A percentile compares a stretch with the other conserved stretches of the same genome.
Evolutionary conservation across 306 rosid genomes (phyloP).

Genomic region (Neltuma alba): DNA sequence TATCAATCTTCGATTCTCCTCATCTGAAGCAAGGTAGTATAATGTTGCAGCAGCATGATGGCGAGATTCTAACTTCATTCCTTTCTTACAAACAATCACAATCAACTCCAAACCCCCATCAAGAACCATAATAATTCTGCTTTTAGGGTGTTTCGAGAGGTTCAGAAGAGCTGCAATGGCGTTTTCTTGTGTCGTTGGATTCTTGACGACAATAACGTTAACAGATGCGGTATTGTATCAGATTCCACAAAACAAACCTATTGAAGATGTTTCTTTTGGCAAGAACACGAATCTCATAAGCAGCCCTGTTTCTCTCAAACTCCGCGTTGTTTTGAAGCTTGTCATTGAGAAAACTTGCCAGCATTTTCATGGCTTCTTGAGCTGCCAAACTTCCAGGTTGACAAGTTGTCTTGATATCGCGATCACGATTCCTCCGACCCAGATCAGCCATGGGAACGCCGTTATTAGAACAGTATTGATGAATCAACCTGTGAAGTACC

Average conservation of each 20-base stretch:
- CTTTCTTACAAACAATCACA: conserved; percentile 57
- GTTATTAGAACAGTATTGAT: conserved; percentile 55
- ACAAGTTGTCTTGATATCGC: conserved; percentile 26
- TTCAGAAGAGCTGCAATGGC: conserved; percentile 76
- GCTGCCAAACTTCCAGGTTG: conserved; percentile 54
- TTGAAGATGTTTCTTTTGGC: conserved; percentile 73
- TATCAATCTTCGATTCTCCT: conserved; percentile 55
- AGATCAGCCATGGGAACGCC: conserved; percentile 44
- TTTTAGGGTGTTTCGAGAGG: conserved; percentile 62
- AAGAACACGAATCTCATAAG: conserved; percentile 66
- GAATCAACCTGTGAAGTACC: conserved; percentile 55
- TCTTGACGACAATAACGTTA: conserved; percentile 49
- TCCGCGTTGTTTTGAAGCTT: conserved; percentile 40
- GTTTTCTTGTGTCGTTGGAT: conserved; percentile 58
- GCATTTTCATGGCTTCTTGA: conserved; percentile 54
- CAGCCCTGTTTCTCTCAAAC: conserved; percentile 54
- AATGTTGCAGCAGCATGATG: conserved; percentile 73
- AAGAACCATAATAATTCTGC: conserved; percentile 53
- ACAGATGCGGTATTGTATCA: conserved; percentile 53
- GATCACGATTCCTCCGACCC: conserved; percentile 44
- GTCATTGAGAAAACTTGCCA: conserved; percentile 44
- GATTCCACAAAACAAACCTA: conserved; percentile 76
- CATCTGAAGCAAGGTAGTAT: conserved; percentile 71
- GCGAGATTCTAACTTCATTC: conserved; percentile 51
- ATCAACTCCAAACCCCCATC: conserved; percentile 61